These are phyloP conservation scores for Nepenthes alata DNA, from an alignment of 179 eudicot species.

Conservation along the genomic window DNA sequence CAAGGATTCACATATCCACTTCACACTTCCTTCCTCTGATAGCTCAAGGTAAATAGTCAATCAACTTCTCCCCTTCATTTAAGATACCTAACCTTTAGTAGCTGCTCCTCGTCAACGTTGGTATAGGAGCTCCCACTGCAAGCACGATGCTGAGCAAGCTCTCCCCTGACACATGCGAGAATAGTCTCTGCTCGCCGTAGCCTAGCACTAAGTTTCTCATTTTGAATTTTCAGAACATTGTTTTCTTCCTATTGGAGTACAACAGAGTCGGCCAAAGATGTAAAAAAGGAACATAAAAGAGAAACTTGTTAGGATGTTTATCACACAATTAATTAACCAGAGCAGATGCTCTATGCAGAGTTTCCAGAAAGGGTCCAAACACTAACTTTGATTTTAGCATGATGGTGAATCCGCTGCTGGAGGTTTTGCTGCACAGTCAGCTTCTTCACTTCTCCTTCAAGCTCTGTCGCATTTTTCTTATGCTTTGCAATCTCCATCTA, in stretches of 20 bases:
- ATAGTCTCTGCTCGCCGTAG: slow-evolving; percentile 42
- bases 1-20: background rate
- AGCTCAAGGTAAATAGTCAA: background rate
- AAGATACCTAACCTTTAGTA: slow-evolving; percentile 8
- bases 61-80: too few relatives aligned
- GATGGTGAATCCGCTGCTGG: slow-evolving; percentile 92
- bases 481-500: slow-evolving; percentile 50
- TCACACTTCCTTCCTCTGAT: background rate
- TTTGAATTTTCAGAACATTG: slow-evolving; percentile 50
- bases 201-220: slow-evolving; percentile 58
- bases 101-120: slow-evolving; percentile 48
- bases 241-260: slow-evolving; percentile 73
- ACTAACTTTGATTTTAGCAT: slow-evolving; percentile 85
- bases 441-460: slow-evolving; percentile 65
- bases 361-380: background rate
- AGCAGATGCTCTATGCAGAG: background rate
- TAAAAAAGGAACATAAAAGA: background rate
- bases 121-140: slow-evolving; percentile 36
- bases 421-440: slow-evolving; percentile 85
- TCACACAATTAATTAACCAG: background rate
- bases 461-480: slow-evolving; percentile 45
- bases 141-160: slow-evolving; percentile 39
- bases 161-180: slow-evolving; percentile 41
- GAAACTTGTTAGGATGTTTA: background rate
- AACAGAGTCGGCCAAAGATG: background rate